Percentiles rank a stretch among this genome's conserved stretches.
Evolutionary conservation across 306 rosid species (phyloP).

Genomic region (Chamaecrista fasciculata): DNA sequence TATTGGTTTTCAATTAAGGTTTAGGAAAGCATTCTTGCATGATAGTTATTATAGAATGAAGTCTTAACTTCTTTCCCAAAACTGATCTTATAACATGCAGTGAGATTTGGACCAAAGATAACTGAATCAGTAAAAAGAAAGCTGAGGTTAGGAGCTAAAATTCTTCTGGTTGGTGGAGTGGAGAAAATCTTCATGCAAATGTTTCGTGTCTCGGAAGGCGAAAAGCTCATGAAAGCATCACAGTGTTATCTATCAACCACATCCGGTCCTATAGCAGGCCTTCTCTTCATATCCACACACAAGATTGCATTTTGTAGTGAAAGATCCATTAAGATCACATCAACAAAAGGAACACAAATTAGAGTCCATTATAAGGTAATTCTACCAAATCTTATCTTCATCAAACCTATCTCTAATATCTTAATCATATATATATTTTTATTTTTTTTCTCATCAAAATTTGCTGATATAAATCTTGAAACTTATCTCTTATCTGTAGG

Average conservation of each 20-base stretch:
- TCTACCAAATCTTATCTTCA: not conserved
- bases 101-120: constrained; percentile 46
- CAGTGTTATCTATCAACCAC: constrained; percentile 62
- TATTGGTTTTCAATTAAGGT: too few relatives aligned
- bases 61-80: not conserved
- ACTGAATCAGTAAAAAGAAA: constrained; percentile 54
- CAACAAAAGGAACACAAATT: constrained; percentile 33
- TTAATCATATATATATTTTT: not conserved
- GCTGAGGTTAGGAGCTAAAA: too few relatives aligned
- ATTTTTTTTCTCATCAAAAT: not conserved
- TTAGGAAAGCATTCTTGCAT: too few relatives aligned
- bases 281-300: constrained; percentile 58
- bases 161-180: constrained; percentile 49
- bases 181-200: constrained; percentile 42
- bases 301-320: constrained; percentile 66
- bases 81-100: constrained; percentile 28
- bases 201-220: constrained; percentile 42
- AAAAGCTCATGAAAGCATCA: constrained; percentile 44
- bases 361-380: constrained; percentile 49
- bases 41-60: too few relatives aligned
- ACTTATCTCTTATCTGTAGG: constrained; percentile 23
- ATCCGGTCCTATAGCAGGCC: constrained; percentile 64
- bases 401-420: too few relatives aligned
- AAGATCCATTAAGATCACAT: constrained; percentile 42
- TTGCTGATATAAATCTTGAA: not conserved